A percentile compares a stretch with the other conserved stretches of the same genome.
These are phyloP conservation scores for Colletotrichum sojae DNA, from an alignment of 2,329 filamentous ascomycete genomes.

Conservation along the genomic window DNA sequence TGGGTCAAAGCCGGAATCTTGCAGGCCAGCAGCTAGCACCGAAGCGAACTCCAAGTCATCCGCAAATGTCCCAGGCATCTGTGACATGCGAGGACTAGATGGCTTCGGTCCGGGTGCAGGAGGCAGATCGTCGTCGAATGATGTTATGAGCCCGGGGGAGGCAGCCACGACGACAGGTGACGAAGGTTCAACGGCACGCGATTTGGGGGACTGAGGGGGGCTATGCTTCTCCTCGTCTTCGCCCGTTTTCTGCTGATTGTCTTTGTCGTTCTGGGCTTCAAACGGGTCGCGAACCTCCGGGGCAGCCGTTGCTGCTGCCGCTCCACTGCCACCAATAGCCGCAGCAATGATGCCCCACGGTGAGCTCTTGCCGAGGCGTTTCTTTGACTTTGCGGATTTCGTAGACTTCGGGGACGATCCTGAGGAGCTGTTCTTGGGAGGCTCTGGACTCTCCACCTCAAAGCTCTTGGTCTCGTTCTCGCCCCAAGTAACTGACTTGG, in stretches of 20 bases:
- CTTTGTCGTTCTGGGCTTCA: conserved; percentile 37
- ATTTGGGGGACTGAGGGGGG: conserved; percentile 42
- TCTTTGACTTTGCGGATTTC: conserved; percentile 37
- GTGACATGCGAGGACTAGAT: conserved; percentile 58
- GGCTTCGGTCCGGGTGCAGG: conserved; percentile 72
- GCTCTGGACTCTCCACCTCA: conserved; percentile 71
- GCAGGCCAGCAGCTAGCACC: conserved; percentile 76
- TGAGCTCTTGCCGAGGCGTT: conserved; percentile 56
- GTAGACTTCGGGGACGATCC: conserved; percentile 42
- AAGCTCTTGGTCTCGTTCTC: conserved; percentile 76
- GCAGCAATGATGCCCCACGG: conserved; percentile 69
- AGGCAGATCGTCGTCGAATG: conserved; percentile 57
- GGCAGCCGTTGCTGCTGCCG: conserved; percentile 47
- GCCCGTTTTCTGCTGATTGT: conserved; percentile 17
- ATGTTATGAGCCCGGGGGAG: conserved; percentile 38
- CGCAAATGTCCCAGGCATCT: conserved; percentile 76
- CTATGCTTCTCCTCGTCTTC: conserved; percentile 16
- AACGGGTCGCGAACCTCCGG: conserved; percentile 43
- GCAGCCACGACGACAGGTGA: background rate
- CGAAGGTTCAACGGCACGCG: conserved; percentile 39
- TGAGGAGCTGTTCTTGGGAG: conserved; percentile 50
- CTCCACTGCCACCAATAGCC: conserved; percentile 60
- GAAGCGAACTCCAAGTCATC: conserved; percentile 80
- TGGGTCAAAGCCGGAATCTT: conserved; percentile 79
- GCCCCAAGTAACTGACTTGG: conserved; percentile 76